Evolutionary conservation across 306 rosid genomes (phyloP), one percentile per base, ranked within the genome.

Genomic region (Trifolium pratense): DNA sequence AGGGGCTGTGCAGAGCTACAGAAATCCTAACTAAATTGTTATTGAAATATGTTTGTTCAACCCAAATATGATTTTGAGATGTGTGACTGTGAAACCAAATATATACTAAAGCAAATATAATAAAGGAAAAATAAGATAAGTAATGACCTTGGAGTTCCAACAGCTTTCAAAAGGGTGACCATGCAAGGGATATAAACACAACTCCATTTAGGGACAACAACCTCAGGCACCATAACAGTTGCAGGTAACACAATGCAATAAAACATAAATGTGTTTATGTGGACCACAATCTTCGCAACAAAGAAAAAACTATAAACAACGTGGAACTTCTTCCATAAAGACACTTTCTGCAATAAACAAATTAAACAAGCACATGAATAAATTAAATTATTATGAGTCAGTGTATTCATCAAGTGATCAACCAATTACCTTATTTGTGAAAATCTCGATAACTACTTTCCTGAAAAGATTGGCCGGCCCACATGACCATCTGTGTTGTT

Each of bases 391-490:
- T 49, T n/a, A n/a, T 7, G 2, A 16, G 0, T 9, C 9, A 49
- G 4, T 49, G 23, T 49, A 17, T 49, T 43, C n/a, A 43, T 26
- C 43, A 20, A 68, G 32, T 16, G 29, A 29, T n/a, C 6, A 31
- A 31, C 16, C 26, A n/a, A 31, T 52, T 49, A 90, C 98, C 91
- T 84, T 92, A 88, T 90, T 90, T 73, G 71, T 83, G 12, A 86
- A 66, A 13, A 92, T 89, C 80, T 92, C 98, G 85, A 73, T 29
- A 1, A 40, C 71, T 95, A 92, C 84, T 83, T 92, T 92, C 78
- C 83, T 83, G 85, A 92, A 92, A 31, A 92, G 95, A 81, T 92
- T 92, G 70, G 98, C 97, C 3, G 98, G 98, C 23, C 98, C 98
- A 71, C 98, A 90, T 13, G 97, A 92, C 98, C 98, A 92, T 16